Conservation (phyloP, 1,284 basidiomycete species). For the Cutaneotrichosporon sp. region DNA sequence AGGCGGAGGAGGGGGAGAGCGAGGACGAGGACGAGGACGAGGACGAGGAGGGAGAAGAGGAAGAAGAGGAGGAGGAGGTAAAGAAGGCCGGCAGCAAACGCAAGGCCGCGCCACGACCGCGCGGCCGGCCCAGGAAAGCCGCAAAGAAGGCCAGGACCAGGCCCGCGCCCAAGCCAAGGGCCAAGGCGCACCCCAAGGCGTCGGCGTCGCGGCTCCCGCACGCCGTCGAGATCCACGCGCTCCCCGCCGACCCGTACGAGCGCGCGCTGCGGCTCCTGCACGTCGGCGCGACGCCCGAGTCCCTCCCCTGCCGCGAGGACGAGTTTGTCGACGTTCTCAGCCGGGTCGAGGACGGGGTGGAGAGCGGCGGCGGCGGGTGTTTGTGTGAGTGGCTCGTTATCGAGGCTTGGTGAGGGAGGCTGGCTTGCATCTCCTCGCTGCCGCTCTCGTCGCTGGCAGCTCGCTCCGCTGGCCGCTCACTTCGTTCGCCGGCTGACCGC, state of each 20-base stretch:
- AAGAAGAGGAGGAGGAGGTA: constrained; percentile 3
- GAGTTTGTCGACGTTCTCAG: constrained; percentile 79
- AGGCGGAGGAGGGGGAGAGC: constrained; percentile 19
- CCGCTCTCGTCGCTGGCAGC: no score
- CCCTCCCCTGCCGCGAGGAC: constrained; percentile 84
- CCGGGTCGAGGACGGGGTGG: constrained; percentile 80
- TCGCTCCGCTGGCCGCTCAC: no score
- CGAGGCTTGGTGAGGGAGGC: no score
- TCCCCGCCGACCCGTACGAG: constrained; percentile 75
- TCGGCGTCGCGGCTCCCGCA: constrained; percentile 37
- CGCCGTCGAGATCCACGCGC: constrained; percentile 44
- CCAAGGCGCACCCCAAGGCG: constrained; percentile 39
- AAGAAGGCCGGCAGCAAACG: constrained; percentile 16
- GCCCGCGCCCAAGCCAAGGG: constrained; percentile 4
- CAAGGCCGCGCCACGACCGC: constrained; percentile 9
- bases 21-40: constrained; percentile 19
- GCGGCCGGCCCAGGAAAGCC: background rate
- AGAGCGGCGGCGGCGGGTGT: constrained; percentile 92
- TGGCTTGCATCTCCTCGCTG: no score
- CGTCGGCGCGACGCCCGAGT: constrained; percentile 88
- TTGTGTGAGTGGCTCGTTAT: constrained; percentile 69
- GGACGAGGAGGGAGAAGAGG: constrained; percentile 14
- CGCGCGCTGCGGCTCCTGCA: constrained; percentile 86
- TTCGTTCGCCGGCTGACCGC: constrained; percentile 13
- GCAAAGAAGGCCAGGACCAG: constrained; percentile 5